Base-by-base conservation (phyloP, 1,284 basidiomycete genomes). In the Cryptococcus floricola region DNA sequence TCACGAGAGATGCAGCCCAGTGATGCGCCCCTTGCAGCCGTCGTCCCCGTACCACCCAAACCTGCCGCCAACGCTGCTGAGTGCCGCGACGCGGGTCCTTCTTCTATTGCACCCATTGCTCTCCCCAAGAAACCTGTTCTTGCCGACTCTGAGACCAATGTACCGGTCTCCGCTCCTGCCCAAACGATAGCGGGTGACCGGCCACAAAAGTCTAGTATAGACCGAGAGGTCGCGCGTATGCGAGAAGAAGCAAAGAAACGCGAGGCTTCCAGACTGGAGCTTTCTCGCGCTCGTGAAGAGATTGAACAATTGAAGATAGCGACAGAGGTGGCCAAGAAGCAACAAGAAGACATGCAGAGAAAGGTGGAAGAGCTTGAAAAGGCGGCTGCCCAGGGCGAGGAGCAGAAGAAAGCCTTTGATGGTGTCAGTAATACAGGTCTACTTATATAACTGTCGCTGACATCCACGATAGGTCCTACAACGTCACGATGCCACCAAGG, bases 401-500 rank as follows among this genome's bases (percentile, higher is more conserved):
- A 48, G 23, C 19, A 39, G 23, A 53, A 50, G 13, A 54, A 62
- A 27, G 37, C 23, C 23, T 48, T 62, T 16, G 47, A 37, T 34
- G 50, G 45, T n/a, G 53, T 58, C 44, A 39, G 56, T 44, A 14
- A 28, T 44, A 4, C 25, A 34, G 16, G 25, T 19, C 13, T 41
- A 1, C 25, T 48, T 25, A n/a, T 50, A n/a, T 28, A 28, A 31
- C 23, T 45, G 19, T 13, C 14, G 44, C 18, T 49, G 14, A 48
- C 34, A 34, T 14, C 18, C 7, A 9, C 46, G 53, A 18, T 42
- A 73, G 68, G 47, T 60, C 2, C 57, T 71, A 34, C 58, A 58
- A 18, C 48, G 58, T 10, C 66, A 70, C 14, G 61, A 66, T n/a
- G 59, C 55, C 12, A 62, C 62, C 31, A 57, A 58, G 14, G 68